Conservation (phyloP, 495 filamentous ascomycete species). For the Aspergillus carlsbadensis region DNA sequence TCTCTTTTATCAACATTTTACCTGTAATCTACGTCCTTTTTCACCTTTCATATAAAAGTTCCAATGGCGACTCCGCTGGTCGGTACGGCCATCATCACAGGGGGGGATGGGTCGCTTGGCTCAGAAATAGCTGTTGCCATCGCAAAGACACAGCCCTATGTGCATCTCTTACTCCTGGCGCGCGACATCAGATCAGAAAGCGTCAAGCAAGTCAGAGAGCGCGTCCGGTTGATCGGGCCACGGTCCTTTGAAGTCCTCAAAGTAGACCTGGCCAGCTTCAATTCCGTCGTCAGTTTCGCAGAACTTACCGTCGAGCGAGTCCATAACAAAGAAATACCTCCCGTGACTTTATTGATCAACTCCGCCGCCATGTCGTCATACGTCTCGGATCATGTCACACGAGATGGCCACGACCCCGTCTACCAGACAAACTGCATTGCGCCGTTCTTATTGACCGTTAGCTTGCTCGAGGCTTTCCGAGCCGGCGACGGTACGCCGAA, state of each 20-base stretch:
- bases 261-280: slow-evolving; percentile 36
- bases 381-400: slow-evolving; percentile 33
- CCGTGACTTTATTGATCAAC: slow-evolving; percentile 37
- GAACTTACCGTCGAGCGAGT: slow-evolving; percentile 37
- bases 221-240: slow-evolving; percentile 38
- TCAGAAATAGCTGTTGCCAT: slow-evolving; percentile 42
- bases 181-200: slow-evolving; percentile 35
- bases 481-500: slow-evolving; percentile 35
- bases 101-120: slow-evolving; percentile 39
- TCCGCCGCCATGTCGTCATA: slow-evolving; percentile 40
- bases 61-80: slow-evolving; percentile 39
- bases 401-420: slow-evolving; percentile 40
- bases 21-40: background rate
- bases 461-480: slow-evolving; percentile 42
- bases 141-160: slow-evolving; percentile 39
- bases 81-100: slow-evolving; percentile 44
- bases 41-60: background rate
- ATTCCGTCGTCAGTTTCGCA: slow-evolving; percentile 34
- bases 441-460: slow-evolving; percentile 41
- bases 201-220: slow-evolving; percentile 27
- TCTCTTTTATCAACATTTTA: background rate
- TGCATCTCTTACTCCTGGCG: slow-evolving; percentile 36
- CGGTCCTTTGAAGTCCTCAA: slow-evolving; percentile 37
- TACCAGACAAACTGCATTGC: slow-evolving; percentile 45
- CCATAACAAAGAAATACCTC: slow-evolving; percentile 37